Conservation (phyloP, 108 stramenopile genomes). For the Discostella stelligeroides region DNA sequence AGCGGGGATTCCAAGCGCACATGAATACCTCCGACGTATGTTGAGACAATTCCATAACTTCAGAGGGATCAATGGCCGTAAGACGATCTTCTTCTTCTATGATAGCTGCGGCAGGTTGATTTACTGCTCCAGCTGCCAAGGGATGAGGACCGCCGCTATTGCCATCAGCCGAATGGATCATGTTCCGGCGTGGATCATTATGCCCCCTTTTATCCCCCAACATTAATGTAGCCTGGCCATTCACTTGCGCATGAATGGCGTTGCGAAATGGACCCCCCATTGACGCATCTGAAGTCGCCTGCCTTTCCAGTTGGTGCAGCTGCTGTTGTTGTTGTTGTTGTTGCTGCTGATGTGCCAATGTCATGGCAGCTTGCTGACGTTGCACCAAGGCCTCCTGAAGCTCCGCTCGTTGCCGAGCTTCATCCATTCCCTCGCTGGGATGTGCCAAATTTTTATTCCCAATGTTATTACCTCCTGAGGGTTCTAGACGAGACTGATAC, state of each 20-base stretch:
- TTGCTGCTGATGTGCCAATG: constrained; percentile 14
- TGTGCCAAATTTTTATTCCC: background rate
- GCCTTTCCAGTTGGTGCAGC: constrained; percentile 6
- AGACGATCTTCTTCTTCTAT: constrained; percentile 59
- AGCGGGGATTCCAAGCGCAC: constrained; percentile 96
- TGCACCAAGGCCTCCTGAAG: constrained; percentile 46
- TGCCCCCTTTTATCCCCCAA: constrained; percentile 15
- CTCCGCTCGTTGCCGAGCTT: constrained; percentile 42
- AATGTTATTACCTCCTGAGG: constrained; percentile 4
- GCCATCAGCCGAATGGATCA: background rate
- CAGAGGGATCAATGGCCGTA: constrained; percentile 59
- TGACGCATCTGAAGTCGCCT: background rate
- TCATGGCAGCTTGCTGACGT: constrained; percentile 43
- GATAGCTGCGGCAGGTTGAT: constrained; percentile 19
- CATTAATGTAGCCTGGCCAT: constrained; percentile 21
- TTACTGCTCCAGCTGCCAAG: background rate
- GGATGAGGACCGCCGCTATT: constrained; percentile 1
- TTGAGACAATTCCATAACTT: constrained; percentile 78
- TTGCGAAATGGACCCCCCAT: constrained; percentile 7
- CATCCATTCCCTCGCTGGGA: constrained; percentile 23
- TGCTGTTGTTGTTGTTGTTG: constrained; percentile 25
- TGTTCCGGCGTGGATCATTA: constrained; percentile 19
- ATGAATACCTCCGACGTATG: constrained; percentile 95
- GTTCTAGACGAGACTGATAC: constrained; percentile 23
- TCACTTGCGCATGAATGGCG: constrained; percentile 4